phyloP scores from a whole-genome alignment of 768 basidiomycete genomes.

The Tulasnella sp. region DNA sequence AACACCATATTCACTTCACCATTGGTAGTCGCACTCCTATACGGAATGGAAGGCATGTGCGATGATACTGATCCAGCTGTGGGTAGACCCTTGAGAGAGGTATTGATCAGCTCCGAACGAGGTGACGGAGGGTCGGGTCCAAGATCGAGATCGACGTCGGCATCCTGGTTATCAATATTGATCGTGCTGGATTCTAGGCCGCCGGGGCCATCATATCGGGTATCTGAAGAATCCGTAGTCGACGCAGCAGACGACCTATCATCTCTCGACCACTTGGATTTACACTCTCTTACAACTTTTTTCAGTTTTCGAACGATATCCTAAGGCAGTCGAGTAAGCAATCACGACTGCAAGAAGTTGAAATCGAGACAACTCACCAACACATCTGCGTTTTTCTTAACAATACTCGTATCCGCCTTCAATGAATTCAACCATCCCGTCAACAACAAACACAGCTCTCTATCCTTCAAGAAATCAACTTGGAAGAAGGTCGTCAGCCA shows the following conservation, averaged over 20 bases:
- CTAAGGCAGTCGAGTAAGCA: conserved; percentile 29
- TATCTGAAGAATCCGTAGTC: conserved; percentile 5
- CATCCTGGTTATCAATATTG: conserved; percentile 5
- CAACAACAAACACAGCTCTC: conserved; percentile 56
- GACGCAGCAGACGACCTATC: conserved; percentile 7
- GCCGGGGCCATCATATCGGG: neutral
- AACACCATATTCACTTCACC: no score
- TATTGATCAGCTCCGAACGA: no score
- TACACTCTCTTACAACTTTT: conserved; percentile 74
- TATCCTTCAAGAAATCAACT: conserved; percentile 75
- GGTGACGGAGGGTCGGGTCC: conserved; percentile 1
- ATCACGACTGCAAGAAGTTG: neutral
- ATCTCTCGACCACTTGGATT: conserved; percentile 22
- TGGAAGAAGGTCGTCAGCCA: conserved; percentile 86
- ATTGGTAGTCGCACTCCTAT: no score
- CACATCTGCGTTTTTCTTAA: conserved; percentile 53
- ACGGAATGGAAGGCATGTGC: no score
- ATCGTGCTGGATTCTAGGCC: neutral
- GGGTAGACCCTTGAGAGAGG: no score
- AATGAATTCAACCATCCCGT: conserved; percentile 75
- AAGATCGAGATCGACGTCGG: conserved; percentile 13
- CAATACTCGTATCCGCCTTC: conserved; percentile 46
- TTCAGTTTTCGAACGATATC: conserved; percentile 69
- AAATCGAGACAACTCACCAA: conserved; percentile 37
- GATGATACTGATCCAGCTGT: no score